phyloP scores from a whole-genome alignment of 2,329 filamentous ascomycete species.

The Aspergillus tubingensis region DNA sequence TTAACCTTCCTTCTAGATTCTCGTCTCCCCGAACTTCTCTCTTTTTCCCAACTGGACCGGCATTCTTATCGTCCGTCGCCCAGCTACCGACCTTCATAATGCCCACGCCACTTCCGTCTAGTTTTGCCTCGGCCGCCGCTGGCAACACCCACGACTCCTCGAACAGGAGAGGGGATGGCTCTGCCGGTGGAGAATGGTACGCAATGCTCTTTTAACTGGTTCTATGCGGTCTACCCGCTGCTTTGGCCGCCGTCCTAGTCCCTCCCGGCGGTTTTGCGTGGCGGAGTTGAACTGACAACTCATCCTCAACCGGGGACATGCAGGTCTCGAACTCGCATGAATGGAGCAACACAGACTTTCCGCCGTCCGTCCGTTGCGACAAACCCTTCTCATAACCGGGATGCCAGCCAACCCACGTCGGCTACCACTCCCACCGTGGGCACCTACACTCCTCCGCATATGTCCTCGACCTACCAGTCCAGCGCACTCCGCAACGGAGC shows the following conservation, averaged over 20 bases:
- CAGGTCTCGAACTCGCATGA: constrained; percentile 63
- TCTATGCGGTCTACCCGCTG: constrained; percentile 1
- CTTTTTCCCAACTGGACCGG: constrained; percentile 27
- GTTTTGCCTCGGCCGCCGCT: constrained; percentile 80
- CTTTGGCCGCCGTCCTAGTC: background rate
- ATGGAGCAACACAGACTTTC: constrained; percentile 69
- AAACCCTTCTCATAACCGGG: constrained; percentile 51
- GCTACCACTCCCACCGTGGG: constrained; percentile 46
- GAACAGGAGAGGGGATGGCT: constrained; percentile 60
- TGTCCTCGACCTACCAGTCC: constrained; percentile 53
- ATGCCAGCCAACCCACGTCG: constrained; percentile 43
- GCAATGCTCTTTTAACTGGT: constrained; percentile 31
- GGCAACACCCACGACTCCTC: constrained; percentile 68
- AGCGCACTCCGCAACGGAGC: constrained; percentile 56
- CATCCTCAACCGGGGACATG: background rate
- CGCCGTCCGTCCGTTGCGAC: constrained; percentile 64
- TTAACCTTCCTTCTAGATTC: constrained; percentile 5
- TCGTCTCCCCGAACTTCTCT: constrained; percentile 17
- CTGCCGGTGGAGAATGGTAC: constrained; percentile 72
- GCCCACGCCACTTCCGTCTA: constrained; percentile 77
- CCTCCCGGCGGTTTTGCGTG: constrained; percentile 10
- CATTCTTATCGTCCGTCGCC: constrained; percentile 21
- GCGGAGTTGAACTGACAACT: constrained; percentile 4
- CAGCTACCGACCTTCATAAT: constrained; percentile 45
- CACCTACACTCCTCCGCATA: constrained; percentile 64